A percentile compares a stretch with the other conserved stretches of the same genome.
Conservation (phyloP, 129 eudicot species). For the Flaveria sonorensis region DNA sequence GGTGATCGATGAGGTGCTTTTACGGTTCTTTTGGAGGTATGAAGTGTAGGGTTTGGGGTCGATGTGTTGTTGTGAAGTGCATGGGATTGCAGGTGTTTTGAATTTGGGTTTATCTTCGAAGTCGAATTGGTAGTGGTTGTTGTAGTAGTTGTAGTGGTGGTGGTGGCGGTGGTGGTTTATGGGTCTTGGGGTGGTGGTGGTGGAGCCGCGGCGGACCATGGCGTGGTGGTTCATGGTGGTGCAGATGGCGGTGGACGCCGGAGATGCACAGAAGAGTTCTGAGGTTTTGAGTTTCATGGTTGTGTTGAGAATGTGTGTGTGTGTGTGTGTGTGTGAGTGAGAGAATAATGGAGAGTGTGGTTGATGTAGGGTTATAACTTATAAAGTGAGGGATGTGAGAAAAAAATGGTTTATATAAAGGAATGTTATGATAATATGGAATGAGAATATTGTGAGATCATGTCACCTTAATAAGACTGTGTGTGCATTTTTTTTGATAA, state of each 20-base stretch:
- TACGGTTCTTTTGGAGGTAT: constrained; percentile 34
- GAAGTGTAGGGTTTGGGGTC: constrained; percentile 40
- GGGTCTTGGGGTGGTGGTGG: constrained; percentile 26
- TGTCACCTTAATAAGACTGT: too few species aligned
- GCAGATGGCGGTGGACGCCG: constrained; percentile 56
- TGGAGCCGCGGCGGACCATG: constrained; percentile 36
- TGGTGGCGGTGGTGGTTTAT: constrained; percentile 32
- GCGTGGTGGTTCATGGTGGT: constrained; percentile 47
- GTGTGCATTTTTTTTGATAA: too few species aligned
- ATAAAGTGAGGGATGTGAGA: constrained; percentile 26
- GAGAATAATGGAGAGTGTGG: constrained; percentile 17
- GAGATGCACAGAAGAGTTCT: constrained; percentile 50
- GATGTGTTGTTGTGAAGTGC: constrained; percentile 41
- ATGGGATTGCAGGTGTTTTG: constrained; percentile 39
- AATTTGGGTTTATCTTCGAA: constrained; percentile 40
- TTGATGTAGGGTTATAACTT: constrained; percentile 1
- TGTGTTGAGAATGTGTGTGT: constrained; percentile 11
- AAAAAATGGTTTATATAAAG: not conserved
- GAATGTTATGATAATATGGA: constrained; percentile 2
- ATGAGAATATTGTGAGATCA: not conserved
- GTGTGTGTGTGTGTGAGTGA: constrained; percentile 15
- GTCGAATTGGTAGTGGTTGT: constrained; percentile 43
- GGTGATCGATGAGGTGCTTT: constrained; percentile 23
- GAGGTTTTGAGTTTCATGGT: constrained; percentile 44
- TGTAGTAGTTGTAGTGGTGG: constrained; percentile 30